These are phyloP conservation scores for Leucocoprinus leucothites DNA, from an alignment of 768 basidiomycete genomes.

Conservation along the genomic window DNA sequence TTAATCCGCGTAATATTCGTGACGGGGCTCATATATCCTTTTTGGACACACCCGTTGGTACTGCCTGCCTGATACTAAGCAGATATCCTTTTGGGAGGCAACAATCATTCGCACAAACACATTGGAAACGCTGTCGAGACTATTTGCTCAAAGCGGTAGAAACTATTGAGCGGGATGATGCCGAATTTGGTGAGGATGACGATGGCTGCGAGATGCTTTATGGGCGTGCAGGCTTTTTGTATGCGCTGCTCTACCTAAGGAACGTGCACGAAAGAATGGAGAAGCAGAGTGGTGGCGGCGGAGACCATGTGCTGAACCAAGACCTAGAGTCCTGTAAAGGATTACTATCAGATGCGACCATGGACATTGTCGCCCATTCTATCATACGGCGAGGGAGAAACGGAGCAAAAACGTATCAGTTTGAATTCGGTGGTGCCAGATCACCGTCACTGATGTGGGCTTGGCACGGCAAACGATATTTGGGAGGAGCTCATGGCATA, in stretches of 20 bases:
- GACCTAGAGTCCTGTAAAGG: slow-evolving; percentile 18
- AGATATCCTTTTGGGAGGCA: slow-evolving; percentile 16
- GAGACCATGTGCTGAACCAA: not conserved
- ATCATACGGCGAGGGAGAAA: slow-evolving; percentile 42
- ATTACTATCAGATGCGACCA: slow-evolving; percentile 30
- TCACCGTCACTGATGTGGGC: slow-evolving; percentile 48
- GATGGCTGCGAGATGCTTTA: slow-evolving; percentile 58
- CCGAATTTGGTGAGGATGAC: slow-evolving; percentile 24
- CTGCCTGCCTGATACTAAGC: slow-evolving; percentile 32
- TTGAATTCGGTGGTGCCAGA: slow-evolving; percentile 21
- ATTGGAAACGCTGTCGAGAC: slow-evolving; percentile 3
- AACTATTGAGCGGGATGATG: slow-evolving; percentile 7
- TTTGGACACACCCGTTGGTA: slow-evolving; percentile 38
- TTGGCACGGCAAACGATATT: slow-evolving; percentile 55
- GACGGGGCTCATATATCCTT: slow-evolving; percentile 27
- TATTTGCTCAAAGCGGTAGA: slow-evolving; percentile 7
- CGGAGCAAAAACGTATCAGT: slow-evolving; percentile 33
- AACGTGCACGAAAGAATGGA: slow-evolving; percentile 12
- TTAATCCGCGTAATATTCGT: slow-evolving; percentile 10
- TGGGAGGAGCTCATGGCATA: slow-evolving; percentile 60
- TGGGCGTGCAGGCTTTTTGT: slow-evolving; percentile 56
- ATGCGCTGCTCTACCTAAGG: slow-evolving; percentile 47
- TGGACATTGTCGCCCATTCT: slow-evolving; percentile 37
- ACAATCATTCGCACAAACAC: not conserved
- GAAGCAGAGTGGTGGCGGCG: not conserved